These are phyloP conservation scores for Takashimella koratensis DNA, from an alignment of 1,284 basidiomycete species.

Conservation along the genomic window DNA sequence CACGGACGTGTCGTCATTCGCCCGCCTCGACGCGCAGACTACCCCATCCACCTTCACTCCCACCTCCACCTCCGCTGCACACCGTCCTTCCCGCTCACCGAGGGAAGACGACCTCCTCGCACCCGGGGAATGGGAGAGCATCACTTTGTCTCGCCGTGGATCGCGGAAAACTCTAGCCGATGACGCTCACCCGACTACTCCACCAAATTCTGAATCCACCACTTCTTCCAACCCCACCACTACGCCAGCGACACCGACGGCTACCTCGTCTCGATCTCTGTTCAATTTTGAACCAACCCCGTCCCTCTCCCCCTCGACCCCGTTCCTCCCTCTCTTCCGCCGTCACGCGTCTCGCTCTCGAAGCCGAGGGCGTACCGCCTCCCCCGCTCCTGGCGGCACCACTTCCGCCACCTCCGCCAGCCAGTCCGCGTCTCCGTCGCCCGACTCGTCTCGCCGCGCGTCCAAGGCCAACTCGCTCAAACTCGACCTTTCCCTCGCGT, in stretches of 20 bases:
- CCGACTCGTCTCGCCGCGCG: not conserved
- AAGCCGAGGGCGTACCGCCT: not conserved
- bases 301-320: not conserved
- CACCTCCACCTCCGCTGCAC: too few relatives aligned
- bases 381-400: not conserved
- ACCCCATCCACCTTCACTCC: not conserved
- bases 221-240: not conserved
- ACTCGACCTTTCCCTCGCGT: not conserved
- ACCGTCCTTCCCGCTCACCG: not conserved
- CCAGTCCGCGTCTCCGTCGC: not conserved
- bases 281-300: not conserved
- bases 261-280: not conserved
- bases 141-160: not conserved
- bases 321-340: not conserved
- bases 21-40: too few relatives aligned
- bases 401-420: not conserved
- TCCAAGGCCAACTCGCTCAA: not conserved
- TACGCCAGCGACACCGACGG: too few relatives aligned
- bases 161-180: not conserved
- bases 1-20: not conserved
- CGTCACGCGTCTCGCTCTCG: not conserved
- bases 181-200: not conserved
- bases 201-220: not conserved
- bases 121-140: not conserved
- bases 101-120: not conserved